Percentiles rank a stretch among this genome's conserved stretches.
phyloP scores from a whole-genome alignment of 2,329 filamentous ascomycete genomes.

The Lomentospora prolificans region DNA sequence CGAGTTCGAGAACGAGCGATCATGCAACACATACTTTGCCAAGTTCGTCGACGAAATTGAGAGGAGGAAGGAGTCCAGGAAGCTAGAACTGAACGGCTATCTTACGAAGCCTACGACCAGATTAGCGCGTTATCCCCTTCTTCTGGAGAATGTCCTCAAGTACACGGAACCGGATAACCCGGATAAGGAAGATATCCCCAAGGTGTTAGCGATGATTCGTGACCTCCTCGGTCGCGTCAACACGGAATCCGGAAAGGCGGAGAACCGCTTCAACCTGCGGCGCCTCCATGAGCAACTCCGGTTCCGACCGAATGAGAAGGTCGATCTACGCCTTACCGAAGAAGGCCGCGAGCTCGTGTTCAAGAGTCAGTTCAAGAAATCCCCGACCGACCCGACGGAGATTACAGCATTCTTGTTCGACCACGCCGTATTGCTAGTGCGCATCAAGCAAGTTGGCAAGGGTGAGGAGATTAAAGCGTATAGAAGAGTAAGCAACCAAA shows the following conservation, averaged over 20 bases:
- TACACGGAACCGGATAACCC: constrained; percentile 82
- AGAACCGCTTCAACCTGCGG: constrained; percentile 93
- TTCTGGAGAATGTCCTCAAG: constrained; percentile 86
- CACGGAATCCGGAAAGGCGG: constrained; percentile 88
- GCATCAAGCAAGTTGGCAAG: constrained; percentile 87
- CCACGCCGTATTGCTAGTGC: constrained; percentile 84
- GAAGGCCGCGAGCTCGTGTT: constrained; percentile 88
- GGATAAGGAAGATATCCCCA: constrained; percentile 86
- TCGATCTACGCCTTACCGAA: constrained; percentile 89
- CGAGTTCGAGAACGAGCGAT: constrained; percentile 94
- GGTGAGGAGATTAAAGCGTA: constrained; percentile 92
- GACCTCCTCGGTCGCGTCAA: constrained; percentile 85
- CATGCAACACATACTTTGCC: constrained; percentile 71
- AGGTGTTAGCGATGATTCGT: constrained; percentile 77
- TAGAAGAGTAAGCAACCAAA: constrained; percentile 46
- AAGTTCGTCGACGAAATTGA: constrained; percentile 96
- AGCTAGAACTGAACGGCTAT: constrained; percentile 94
- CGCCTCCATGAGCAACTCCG: constrained; percentile 86
- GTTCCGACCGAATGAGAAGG: constrained; percentile 80
- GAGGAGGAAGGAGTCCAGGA: constrained; percentile 88
- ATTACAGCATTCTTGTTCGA: constrained; percentile 95
- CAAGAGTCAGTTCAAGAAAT: constrained; percentile 90
- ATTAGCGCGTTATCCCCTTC: constrained; percentile 82
- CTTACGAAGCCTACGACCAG: constrained; percentile 95
- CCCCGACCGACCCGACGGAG: constrained; percentile 75